Base-by-base conservation (phyloP, 805 yeast species). In the Ogataea minuta region DNA sequence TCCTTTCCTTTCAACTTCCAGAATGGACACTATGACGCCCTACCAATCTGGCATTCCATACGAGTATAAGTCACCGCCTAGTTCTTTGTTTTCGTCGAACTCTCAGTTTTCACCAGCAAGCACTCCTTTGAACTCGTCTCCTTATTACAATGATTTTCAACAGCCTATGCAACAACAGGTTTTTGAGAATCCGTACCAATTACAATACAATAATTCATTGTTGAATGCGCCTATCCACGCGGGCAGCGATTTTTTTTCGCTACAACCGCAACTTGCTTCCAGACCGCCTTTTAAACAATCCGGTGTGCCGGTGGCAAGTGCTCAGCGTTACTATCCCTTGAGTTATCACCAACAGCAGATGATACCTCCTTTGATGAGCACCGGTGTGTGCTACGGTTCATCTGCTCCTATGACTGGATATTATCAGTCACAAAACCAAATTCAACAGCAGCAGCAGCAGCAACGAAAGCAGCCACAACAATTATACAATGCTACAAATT, bases 171-270 rank as follows among this genome's bases (percentile, higher is more conserved):
- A 43, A 30, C 53, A 46, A 19, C 54, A 44, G 43, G 46, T 43
- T 20, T 55, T 47, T 38, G 58, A 55, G 25, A 53, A 49, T 40
- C 59, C 58, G 26, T 50, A 40, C 42, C 59, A 55, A 35, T 17
- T 42, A 21, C 47, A 45, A 34, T 52, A 50, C 38, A 48, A 46
- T 36, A 45, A 47, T n/a, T 34, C 50, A 5, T 20, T 45, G 19
- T 15, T 37, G 24, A 41, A 36, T 8, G 46, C 40, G 6, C 45
- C 41, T 19, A 34, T 23, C 14, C 31, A 47, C 6, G 36, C 35
- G 24, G 35, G 31, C 28, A 37, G 32, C 23, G 50, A 47, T 25
- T 46, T 46, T 29, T 44, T 44, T 31, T 37, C 53, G 5, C 21
- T 46, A 23, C 52, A 47, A 29, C 45, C 45, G 13, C 48, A 48